Evolutionary conservation across 1,284 basidiomycete genomes (phyloP).

Genomic region (Ustilago hordei): DNA sequence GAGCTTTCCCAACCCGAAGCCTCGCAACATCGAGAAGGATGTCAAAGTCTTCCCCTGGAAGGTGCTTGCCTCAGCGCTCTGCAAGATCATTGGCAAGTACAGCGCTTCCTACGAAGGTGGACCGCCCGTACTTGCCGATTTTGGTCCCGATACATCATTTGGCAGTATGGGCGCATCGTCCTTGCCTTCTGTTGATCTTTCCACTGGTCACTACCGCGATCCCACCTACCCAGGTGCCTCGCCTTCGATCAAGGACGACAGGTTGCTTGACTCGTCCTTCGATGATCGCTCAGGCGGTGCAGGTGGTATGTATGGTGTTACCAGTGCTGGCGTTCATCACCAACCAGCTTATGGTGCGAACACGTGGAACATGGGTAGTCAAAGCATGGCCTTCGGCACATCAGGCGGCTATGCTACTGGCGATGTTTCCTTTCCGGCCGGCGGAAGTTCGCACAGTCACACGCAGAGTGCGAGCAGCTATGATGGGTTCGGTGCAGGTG

Average conservation of each 20-base stretch:
- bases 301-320: slow-evolving; percentile 30
- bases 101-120: slow-evolving; percentile 49
- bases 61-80: slow-evolving; percentile 80
- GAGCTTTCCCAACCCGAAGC: slow-evolving; percentile 92
- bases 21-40: slow-evolving; percentile 96
- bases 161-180: slow-evolving; percentile 21
- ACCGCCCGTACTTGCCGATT: slow-evolving; percentile 35
- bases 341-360: slow-evolving; percentile 20
- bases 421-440: slow-evolving; percentile 16
- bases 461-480: slow-evolving; percentile 40
- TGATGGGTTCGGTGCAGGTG: slow-evolving; percentile 24
- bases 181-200: slow-evolving; percentile 41
- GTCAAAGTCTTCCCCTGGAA: slow-evolving; percentile 97
- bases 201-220: slow-evolving; percentile 44
- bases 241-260: slow-evolving; percentile 27
- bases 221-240: slow-evolving; percentile 31
- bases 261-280: slow-evolving; percentile 28
- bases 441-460: slow-evolving; percentile 24
- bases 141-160: slow-evolving; percentile 30
- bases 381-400: slow-evolving; percentile 30
- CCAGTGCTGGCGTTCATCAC: slow-evolving; percentile 22
- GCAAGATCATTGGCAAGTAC: slow-evolving; percentile 95
- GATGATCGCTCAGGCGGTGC: slow-evolving; percentile 37
- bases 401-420: slow-evolving; percentile 19
- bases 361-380: slow-evolving; percentile 30